phyloP scores from a whole-genome alignment of 1,284 basidiomycete genomes.

The Baeospora myosura region DNA sequence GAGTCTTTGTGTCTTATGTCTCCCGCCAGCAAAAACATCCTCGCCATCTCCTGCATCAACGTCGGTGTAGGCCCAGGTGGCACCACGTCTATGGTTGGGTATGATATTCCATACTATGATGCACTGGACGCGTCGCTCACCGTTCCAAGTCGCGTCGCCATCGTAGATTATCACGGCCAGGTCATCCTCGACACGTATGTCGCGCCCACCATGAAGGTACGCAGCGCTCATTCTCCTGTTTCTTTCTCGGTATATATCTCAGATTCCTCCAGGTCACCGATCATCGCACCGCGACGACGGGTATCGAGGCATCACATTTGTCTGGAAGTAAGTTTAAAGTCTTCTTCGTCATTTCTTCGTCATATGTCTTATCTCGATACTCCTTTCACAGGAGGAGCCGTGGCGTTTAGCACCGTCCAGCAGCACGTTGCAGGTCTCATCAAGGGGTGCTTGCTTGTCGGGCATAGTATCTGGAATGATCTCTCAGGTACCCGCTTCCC shows the following conservation, averaged over 20 bases:
- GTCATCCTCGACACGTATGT: slow-evolving; percentile 57
- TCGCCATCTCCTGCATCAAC: slow-evolving; percentile 51
- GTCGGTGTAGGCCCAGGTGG: slow-evolving; percentile 74
- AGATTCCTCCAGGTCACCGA: slow-evolving; percentile 45
- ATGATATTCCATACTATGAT: slow-evolving; percentile 21
- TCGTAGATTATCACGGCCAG: slow-evolving; percentile 58
- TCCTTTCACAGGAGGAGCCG: slow-evolving; percentile 34
- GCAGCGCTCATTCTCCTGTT: slow-evolving; percentile 6
- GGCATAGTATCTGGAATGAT: slow-evolving; percentile 72
- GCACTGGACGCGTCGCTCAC: slow-evolving; percentile 9
- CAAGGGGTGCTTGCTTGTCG: slow-evolving; percentile 61
- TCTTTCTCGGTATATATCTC: slow-evolving; percentile 1
- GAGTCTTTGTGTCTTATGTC: neutral
- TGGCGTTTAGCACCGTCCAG: slow-evolving; percentile 55
- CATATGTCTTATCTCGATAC: slow-evolving; percentile 9
- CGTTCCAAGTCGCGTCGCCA: slow-evolving; percentile 44
- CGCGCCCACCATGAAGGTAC: slow-evolving; percentile 49
- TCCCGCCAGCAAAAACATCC: slow-evolving; percentile 36
- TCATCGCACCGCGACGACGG: slow-evolving; percentile 66
- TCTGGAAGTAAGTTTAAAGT: slow-evolving; percentile 32
- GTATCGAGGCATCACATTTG: slow-evolving; percentile 53
- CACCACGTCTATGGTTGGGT: slow-evolving; percentile 73
- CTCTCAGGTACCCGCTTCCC: slow-evolving; percentile 53
- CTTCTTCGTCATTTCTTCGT: slow-evolving; percentile 2
- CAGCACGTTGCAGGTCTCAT: slow-evolving; percentile 54